Base-by-base conservation (phyloP, 129 eudicot genomes). In the Chrysanthemum makinoi region DNA sequence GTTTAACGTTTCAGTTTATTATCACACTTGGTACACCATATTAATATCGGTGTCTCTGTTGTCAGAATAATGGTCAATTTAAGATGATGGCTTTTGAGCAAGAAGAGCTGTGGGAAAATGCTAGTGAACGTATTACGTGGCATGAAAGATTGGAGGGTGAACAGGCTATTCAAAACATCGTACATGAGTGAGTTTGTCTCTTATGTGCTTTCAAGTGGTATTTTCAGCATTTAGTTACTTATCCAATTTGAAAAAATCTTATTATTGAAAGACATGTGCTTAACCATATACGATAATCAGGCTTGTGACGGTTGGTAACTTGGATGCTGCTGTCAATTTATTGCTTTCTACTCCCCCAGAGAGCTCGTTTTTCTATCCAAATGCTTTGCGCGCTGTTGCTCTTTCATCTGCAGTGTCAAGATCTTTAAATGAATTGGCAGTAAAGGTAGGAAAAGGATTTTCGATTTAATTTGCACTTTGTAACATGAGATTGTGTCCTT, bases 341-440 rank as follows among this genome's bases (percentile, higher is more conserved):
- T 79, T 94, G 81, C 93, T 94, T 48, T 87, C 97, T 44, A 94
- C 99, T 72, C 83, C 95, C 69, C 99, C 99, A 69, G 99, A 94
- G 75, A 94, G 99, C 85, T 63, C 90, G 62, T 87, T 84, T 80
- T 94, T 94, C 82, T 84, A 84, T 81, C 82, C 88, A 24, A 94
- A 94, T 86, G 93, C 99, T 65, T 80, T 94, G 71, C 97, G 97
- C 64, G 99, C 99, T 48, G 90, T 94, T 79, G 99, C 99, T 66
- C 99, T 94, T 83, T 84, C 97, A 59, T 89, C 97, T 75, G 97
- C 99, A 10, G 99, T 94, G 17, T 94, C 99, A 11, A 72, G 79
- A 55, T 86, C 96, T 72, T 82, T 94, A 43, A 92, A 87, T 75
- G 99, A 94, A 80, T 96, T 94, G 22, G 87, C 99, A 59, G 97